Base-by-base conservation (phyloP, 2,329 filamentous ascomycete genomes). In the Truncatella angustata region DNA sequence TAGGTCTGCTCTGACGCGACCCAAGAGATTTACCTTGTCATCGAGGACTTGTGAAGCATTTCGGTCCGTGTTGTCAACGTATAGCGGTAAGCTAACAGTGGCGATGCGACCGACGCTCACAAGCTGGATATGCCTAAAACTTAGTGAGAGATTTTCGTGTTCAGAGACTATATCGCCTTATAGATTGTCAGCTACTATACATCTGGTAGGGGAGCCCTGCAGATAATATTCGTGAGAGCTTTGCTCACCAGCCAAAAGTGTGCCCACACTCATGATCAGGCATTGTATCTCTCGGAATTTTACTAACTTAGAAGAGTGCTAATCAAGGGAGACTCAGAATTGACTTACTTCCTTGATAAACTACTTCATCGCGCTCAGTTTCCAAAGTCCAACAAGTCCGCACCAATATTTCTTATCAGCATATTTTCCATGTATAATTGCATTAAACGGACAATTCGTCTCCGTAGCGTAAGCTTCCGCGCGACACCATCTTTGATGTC, bases 401-500 rank as follows among this genome's bases (percentile, higher is more conserved):
- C 54, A 49, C 23, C 49, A 60, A 18, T 47, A 58, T 21, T 21
- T 53, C 42, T 49, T 37, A n/a, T 34, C 18, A 3, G 5, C 10
- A 5, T 58, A 23, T 1, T 52, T 51, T 2, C 37, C 30, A n/a
- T 60, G 59, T 20, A 32, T 16, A 1, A n/a, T 5, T 5, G n/a
- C 18, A 32, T 56, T 36, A 36, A 50, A 63, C n/a, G 1, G 4
- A 14, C 44, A 16, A 3, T 43, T 37, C 10, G 52, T 11, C 49
- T 70, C 63, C 11, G 65, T 67, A 3, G 73, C 74, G 50, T 76
- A 76, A 54, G 70, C 57, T 74, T 76, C 34, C 74, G 67, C 9
- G 72, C 73, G 51, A 64, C 67, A 49, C 74, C 67, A 30, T 71
- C 71, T 53, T 66, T 65, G 24, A 77, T 63, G 42, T 64, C 65